Evolutionary conservation across 768 basidiomycete species (phyloP).

Genomic region (Hydnum rufescens): DNA sequence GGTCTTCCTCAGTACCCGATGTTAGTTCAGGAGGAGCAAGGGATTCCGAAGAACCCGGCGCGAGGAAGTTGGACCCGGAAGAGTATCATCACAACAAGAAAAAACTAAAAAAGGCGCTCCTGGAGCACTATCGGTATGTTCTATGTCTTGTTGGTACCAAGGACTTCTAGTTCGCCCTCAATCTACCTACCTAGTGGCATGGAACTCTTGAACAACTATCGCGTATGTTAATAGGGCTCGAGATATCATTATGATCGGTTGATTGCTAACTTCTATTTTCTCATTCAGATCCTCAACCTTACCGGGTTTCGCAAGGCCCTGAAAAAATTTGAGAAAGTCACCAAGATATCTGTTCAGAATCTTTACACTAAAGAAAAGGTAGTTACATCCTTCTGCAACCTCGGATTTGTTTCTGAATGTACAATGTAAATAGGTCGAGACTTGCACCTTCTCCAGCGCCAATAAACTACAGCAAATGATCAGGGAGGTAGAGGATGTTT

Average conservation of each 20-base stretch:
- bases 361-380: conserved; percentile 72
- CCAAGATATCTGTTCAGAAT: conserved; percentile 51
- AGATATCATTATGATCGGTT: background rate
- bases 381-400: background rate
- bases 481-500: conserved; percentile 55
- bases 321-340: conserved; percentile 71
- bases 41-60: background rate
- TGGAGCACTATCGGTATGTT: conserved; percentile 61
- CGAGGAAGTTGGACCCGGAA: conserved; percentile 39
- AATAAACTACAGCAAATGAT: conserved; percentile 37
- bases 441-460: conserved; percentile 4
- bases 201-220: conserved; percentile 75
- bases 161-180: background rate
- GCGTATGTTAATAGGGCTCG: conserved; percentile 30
- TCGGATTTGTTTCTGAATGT: background rate
- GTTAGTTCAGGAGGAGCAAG: background rate
- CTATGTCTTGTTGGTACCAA: background rate
- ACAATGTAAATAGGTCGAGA: conserved; percentile 3
- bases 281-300: conserved; percentile 65
- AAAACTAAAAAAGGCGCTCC: conserved; percentile 60
- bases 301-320: conserved; percentile 76
- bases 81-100: conserved; percentile 73
- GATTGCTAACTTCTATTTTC: background rate
- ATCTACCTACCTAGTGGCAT: conserved; percentile 30
- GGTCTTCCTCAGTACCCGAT: conserved; percentile 1